Base-by-base conservation (phyloP, 2,329 filamentous ascomycete species). In the Alternaria dauci region DNA sequence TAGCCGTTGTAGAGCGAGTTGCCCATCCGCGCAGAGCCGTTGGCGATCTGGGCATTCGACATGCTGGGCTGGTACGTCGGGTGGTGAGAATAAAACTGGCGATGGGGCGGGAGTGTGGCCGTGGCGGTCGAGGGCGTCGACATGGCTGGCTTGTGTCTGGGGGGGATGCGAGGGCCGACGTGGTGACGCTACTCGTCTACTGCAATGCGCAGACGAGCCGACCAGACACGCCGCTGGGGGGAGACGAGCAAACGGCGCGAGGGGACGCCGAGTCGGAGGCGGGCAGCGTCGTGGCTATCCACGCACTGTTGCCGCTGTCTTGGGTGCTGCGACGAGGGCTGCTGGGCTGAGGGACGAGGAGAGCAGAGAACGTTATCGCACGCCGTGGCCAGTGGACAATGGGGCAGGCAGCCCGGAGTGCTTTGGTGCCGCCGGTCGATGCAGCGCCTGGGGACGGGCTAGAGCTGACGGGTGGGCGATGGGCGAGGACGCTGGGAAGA, bases 51-150 rank as follows among this genome's bases (percentile, higher is more conserved):
- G 48, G 70, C 71, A 76, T 79, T 79, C 66, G 74, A 65, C 52
- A 77, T 66, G 61, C 55, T 61, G 16, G 73, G 66, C 62, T 76
- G 74, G 66, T 77, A 78, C 41, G 69, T 55, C 59, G 78, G 75
- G 65, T 79, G 78, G 72, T 79, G 79, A 64, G 77, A 69, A 74
- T 78, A 79, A 62, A 76, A 77, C 59, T 77, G 76, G 61, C 78
- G 78, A 68, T 78, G 78, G 58, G 76, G 74, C 58, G 77, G 73
- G 51, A 80, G 76, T 36, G 78, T 79, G 54, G 78, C 79, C 58
- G 79, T 81, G 59, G 78, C 79, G 11, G 79, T 81, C 48, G 78
- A 80, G 58, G 79, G 79, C 59, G 79, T 81, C 66, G 78, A 80
- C 79, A 81, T 81, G 66, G 70, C 70, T 55, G 52, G 25, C 55